Evolutionary conservation across 441 rosid genomes (phyloP).

Genomic region (Adansonia gregorii): DNA sequence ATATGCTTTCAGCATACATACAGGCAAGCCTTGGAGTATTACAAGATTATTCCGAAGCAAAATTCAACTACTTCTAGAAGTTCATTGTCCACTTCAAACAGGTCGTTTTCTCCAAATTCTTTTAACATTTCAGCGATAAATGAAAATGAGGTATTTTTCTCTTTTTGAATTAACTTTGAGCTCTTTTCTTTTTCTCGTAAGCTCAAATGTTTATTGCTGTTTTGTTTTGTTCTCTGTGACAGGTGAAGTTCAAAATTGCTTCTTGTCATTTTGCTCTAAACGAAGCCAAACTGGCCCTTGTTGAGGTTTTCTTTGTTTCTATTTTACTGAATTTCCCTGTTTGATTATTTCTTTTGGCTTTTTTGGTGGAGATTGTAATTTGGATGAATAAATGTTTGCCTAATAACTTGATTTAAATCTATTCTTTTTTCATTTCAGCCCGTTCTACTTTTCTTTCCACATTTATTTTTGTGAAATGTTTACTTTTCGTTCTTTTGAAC

Average conservation of each 20-base stretch:
- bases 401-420: constrained; percentile 12
- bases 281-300: constrained; percentile 79
- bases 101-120: constrained; percentile 90
- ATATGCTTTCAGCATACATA: constrained; percentile 57
- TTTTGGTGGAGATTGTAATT: constrained; percentile 7
- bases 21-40: constrained; percentile 86
- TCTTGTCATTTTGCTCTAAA: constrained; percentile 75
- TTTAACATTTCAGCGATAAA: constrained; percentile 61
- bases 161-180: constrained; percentile 6
- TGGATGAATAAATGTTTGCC: not conserved
- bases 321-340: constrained; percentile 10
- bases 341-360: not conserved
- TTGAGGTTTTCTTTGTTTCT: constrained; percentile 60
- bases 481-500: constrained; percentile 25
- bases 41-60: constrained; percentile 76
- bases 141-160: constrained; percentile 76
- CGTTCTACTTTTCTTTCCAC: not conserved
- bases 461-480: not conserved
- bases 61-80: constrained; percentile 64
- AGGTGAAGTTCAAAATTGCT: constrained; percentile 96
- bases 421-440: not conserved
- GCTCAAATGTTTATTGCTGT: constrained; percentile 18
- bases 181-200: constrained; percentile 15
- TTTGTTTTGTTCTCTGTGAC: constrained; percentile 27
- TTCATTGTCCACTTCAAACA: constrained; percentile 62